phyloP scores from a whole-genome alignment of 2,329 filamentous ascomycete genomes.

The Colletotrichum noveboracense region DNA sequence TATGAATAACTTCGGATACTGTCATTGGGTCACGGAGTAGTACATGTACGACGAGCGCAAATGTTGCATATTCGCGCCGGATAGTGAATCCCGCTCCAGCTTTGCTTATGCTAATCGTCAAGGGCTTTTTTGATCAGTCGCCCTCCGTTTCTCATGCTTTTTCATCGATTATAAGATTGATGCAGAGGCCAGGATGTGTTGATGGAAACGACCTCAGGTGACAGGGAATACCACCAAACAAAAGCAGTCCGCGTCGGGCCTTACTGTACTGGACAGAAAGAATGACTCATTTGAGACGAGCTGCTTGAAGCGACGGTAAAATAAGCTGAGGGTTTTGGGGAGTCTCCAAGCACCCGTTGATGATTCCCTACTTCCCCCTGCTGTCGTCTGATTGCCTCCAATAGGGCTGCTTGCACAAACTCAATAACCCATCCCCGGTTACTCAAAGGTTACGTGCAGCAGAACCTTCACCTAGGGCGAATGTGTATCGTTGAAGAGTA shows the following conservation, averaged over 20 bases:
- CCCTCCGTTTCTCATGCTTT: neutral
- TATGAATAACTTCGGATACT: neutral
- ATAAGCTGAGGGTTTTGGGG: neutral
- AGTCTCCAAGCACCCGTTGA: neutral
- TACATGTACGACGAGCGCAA: neutral
- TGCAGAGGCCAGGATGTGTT: neutral
- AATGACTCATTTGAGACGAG: neutral
- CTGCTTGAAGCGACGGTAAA: neutral
- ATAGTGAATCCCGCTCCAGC: neutral
- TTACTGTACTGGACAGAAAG: neutral
- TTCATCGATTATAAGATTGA: neutral
- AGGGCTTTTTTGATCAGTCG: neutral
- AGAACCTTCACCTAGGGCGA: neutral
- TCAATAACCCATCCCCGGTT: neutral
- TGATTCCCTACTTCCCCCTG: neutral
- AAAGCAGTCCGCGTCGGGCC: neutral
- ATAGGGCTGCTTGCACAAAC: neutral
- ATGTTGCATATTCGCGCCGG: neutral
- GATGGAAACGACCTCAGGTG: neutral
- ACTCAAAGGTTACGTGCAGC: neutral
- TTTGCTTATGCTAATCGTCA: neutral
- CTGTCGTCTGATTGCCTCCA: neutral
- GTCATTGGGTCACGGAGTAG: fast-evolving
- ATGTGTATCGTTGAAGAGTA: neutral
- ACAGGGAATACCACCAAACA: neutral